Conservation (phyloP, 331 rosid genomes). For the Cydonia oblonga region DNA sequence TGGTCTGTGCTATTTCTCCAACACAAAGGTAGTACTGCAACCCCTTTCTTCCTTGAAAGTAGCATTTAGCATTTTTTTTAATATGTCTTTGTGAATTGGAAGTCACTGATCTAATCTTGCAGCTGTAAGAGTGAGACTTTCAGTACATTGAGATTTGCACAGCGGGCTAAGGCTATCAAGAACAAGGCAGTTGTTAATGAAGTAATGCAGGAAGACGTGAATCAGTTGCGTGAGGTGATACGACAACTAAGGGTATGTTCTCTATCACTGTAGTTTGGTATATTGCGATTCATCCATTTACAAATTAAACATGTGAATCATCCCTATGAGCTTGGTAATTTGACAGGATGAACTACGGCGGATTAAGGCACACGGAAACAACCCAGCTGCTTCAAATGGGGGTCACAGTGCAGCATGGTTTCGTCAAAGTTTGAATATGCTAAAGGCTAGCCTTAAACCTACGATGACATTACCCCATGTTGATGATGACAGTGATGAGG, state of each 20-base stretch:
- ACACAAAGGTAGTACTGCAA: conserved; percentile 56
- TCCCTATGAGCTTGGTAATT: conserved; percentile 14
- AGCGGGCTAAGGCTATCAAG: conserved; percentile 91
- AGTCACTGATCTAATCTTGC: conserved; percentile 22
- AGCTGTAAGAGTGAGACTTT: conserved; percentile 93
- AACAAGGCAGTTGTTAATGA: conserved; percentile 97
- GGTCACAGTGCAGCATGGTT: conserved; percentile 91
- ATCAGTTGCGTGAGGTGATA: conserved; percentile 83
- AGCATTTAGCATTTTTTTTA: neutral
- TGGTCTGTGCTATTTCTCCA: conserved; percentile 98
- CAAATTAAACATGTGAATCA: neutral
- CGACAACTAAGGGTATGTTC: conserved; percentile 76
- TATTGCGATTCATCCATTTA: conserved; percentile 4
- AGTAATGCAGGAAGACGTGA: conserved; percentile 80
- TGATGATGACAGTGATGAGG: conserved; percentile 89
- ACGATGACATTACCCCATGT: conserved; percentile 34
- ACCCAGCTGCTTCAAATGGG: conserved; percentile 48
- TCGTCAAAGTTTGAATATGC: conserved; percentile 64
- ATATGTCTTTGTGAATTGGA: conserved; percentile 1
- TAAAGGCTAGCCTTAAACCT: conserved; percentile 59
- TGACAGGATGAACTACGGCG: conserved; percentile 85
- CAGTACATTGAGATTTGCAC: conserved; percentile 96
- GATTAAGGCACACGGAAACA: conserved; percentile 55
- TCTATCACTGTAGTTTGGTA: neutral
- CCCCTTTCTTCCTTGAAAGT: neutral